Conservation (phyloP, 805 yeast species). For the Candida loeiensis region DNA sequence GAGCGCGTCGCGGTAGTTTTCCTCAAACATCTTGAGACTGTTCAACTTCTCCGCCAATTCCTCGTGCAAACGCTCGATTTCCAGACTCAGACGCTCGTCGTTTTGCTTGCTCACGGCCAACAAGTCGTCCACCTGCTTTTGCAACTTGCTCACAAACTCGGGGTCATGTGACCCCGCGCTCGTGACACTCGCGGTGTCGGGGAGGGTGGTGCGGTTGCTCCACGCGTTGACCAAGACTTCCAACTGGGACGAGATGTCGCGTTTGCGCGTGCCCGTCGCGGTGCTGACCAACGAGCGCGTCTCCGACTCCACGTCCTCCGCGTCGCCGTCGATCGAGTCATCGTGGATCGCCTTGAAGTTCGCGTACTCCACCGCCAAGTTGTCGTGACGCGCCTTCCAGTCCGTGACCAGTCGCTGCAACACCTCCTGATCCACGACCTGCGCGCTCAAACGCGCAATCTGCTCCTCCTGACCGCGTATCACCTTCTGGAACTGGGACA, state of each 20-base stretch:
- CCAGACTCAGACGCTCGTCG: slow-evolving; percentile 15
- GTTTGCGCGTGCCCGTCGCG: slow-evolving; percentile 22
- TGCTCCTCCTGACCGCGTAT: slow-evolving; percentile 50
- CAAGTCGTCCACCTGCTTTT: slow-evolving; percentile 55
- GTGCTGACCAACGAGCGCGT: slow-evolving; percentile 22
- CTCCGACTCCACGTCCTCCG: slow-evolving; percentile 13
- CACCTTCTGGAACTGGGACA: slow-evolving; percentile 50
- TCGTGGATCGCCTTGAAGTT: slow-evolving; percentile 36
- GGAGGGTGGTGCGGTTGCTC: slow-evolving; percentile 15
- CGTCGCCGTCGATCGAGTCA: slow-evolving; percentile 28
- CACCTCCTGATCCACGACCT: slow-evolving; percentile 42
- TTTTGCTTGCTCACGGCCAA: slow-evolving; percentile 43
- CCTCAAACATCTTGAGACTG: slow-evolving; percentile 46
- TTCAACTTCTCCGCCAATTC: slow-evolving; percentile 30
- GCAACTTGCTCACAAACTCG: slow-evolving; percentile 41
- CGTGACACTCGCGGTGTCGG: slow-evolving; percentile 3
- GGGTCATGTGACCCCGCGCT: background rate
- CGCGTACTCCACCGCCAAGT: slow-evolving; percentile 42
- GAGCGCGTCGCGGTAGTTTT: slow-evolving; percentile 66
- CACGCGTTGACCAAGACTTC: slow-evolving; percentile 34
- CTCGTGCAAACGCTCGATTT: slow-evolving; percentile 32
- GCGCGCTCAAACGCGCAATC: slow-evolving; percentile 38
- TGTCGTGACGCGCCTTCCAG: slow-evolving; percentile 45
- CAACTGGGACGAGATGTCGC: slow-evolving; percentile 33
- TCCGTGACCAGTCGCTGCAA: slow-evolving; percentile 46